Evolutionary conservation across 768 basidiomycete genomes (phyloP).

Genomic region (Strobilomyces confusus): DNA sequence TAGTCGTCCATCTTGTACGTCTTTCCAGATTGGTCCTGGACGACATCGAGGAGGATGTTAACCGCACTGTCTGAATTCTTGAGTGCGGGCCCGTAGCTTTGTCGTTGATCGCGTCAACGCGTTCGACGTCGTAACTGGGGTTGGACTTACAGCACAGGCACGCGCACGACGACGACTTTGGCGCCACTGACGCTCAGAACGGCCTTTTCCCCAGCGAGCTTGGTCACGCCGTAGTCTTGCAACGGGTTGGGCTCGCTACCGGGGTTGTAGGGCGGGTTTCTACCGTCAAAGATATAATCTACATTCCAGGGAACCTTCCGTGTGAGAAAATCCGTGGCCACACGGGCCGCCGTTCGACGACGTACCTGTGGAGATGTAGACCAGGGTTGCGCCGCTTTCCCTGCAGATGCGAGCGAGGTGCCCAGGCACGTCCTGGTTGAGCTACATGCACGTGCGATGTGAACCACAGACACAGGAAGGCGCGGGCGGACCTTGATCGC

Average conservation of each 20-base stretch:
- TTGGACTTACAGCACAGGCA: conserved; percentile 75
- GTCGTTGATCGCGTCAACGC: conserved; percentile 1
- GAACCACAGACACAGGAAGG: not conserved
- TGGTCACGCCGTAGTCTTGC: conserved; percentile 84
- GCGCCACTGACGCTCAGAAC: conserved; percentile 58
- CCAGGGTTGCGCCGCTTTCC: conserved; percentile 58
- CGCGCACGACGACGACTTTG: conserved; percentile 68
- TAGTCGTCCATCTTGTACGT: conserved; percentile 95
- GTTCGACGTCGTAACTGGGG: not conserved
- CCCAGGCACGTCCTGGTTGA: conserved; percentile 76
- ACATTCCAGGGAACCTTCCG: conserved; percentile 2
- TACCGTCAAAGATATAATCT: conserved; percentile 97
- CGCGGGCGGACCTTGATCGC: conserved; percentile 49
- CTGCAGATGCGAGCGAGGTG: conserved; percentile 66
- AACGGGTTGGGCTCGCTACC: conserved; percentile 73
- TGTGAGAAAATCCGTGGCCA: conserved; percentile 4
- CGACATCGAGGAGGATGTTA: conserved; percentile 84
- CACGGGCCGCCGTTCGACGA: not conserved
- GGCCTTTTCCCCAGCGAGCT: conserved; percentile 83
- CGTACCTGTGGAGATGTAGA: conserved; percentile 92
- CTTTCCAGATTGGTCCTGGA: conserved; percentile 83
- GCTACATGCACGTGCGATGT: conserved; percentile 36
- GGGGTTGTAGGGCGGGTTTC: conserved; percentile 84
- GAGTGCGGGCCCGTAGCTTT: conserved; percentile 82
- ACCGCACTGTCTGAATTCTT: conserved; percentile 86